Percentiles rank a stretch among this genome's conserved stretches.
Evolutionary conservation across 257 asterid genomes (phyloP).

Genomic region (Solanum peruvianum): DNA sequence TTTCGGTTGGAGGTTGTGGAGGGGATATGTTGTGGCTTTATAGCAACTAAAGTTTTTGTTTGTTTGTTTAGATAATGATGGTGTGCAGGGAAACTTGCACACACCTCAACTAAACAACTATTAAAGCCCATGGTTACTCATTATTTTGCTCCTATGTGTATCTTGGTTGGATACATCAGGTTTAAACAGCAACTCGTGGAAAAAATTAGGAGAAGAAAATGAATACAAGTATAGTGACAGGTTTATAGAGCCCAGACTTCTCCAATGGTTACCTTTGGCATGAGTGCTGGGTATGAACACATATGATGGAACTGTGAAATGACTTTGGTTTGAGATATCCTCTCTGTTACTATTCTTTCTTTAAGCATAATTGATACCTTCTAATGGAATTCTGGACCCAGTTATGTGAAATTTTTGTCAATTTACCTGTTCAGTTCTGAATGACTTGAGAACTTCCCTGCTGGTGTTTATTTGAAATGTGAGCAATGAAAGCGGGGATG

Average conservation of each 20-base stretch:
- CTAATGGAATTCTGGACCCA: not conserved
- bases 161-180: not conserved
- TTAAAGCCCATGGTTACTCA: not conserved
- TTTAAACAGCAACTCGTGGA: not conserved
- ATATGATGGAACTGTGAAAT: not conserved
- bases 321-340: not conserved
- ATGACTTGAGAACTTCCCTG: not conserved
- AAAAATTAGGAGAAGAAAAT: not conserved
- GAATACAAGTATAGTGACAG: not conserved
- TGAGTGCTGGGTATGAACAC: not conserved
- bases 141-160: not conserved
- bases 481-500: not conserved
- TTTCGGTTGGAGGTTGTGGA: not conserved
- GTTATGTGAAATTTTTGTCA: not conserved
- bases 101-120: not conserved
- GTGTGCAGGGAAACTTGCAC: not conserved
- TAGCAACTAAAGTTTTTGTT: not conserved
- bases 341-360: not conserved
- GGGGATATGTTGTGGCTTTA: not conserved
- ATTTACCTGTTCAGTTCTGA: not conserved
- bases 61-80: not conserved
- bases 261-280: not conserved
- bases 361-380: not conserved
- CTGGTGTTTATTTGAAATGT: not conserved
- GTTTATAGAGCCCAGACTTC: not conserved